Conservation (phyloP, 73 alveolate species). For the Uronychia setigera region DNA sequence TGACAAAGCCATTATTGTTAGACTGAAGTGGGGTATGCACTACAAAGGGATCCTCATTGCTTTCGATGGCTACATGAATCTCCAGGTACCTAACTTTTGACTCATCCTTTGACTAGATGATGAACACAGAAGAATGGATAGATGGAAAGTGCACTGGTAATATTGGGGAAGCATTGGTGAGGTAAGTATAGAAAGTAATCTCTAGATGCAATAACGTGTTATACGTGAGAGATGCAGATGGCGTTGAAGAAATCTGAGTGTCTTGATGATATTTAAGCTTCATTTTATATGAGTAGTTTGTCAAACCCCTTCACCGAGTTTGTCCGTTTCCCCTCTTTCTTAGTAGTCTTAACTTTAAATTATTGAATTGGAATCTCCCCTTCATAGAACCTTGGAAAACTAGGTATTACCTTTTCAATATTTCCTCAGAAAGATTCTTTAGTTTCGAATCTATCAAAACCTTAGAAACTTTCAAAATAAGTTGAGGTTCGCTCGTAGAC, state of each 20-base stretch:
- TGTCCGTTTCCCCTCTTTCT: too few relatives aligned
- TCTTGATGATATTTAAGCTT: not conserved
- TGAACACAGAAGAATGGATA: conserved; percentile 90
- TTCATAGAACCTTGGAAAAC: too few relatives aligned
- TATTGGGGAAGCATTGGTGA: conserved; percentile 89
- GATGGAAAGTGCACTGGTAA: conserved; percentile 88
- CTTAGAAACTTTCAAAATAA: too few relatives aligned
- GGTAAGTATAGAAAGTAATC: conserved; percentile 30
- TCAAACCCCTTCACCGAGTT: too few relatives aligned
- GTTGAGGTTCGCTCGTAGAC: too few relatives aligned
- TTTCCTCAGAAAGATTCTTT: too few relatives aligned
- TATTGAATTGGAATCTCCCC: too few relatives aligned
- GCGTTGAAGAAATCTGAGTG: conserved; percentile 42
- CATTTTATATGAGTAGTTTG: too few relatives aligned
- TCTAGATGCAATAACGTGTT: conserved; percentile 87
- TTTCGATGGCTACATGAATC: conserved; percentile 92
- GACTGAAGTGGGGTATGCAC: conserved; percentile 95
- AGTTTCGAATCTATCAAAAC: too few relatives aligned
- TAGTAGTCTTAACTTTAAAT: too few relatives aligned
- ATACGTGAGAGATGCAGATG: conserved; percentile 79
- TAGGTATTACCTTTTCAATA: too few relatives aligned
- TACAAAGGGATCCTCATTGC: conserved; percentile 88
- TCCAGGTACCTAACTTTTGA: conserved; percentile 72
- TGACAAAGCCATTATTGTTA: conserved; percentile 80
- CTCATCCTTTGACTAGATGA: not conserved